phyloP scores from a whole-genome alignment of 257 asterid genomes.

The Sherardia arvensis region DNA sequence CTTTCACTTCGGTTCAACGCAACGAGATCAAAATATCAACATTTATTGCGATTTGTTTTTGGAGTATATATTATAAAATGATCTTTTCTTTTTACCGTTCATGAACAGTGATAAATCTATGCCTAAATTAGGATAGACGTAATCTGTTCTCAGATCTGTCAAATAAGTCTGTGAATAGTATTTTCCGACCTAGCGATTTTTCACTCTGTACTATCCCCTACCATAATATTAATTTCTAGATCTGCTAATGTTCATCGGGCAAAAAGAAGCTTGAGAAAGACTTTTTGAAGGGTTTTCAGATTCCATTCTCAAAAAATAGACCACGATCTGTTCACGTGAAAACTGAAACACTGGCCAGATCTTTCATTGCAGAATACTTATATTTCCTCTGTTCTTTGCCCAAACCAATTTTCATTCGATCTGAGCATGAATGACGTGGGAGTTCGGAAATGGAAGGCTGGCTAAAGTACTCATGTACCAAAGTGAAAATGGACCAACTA shows the following conservation, averaged over 20 bases:
- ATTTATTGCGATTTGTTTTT: too few relatives aligned
- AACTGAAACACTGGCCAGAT: neutral
- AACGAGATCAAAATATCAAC: too few relatives aligned
- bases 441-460: constrained; percentile 1
- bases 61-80: too few relatives aligned
- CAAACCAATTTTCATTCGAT: neutral
- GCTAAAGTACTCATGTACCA: constrained; percentile 3
- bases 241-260: neutral
- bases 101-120: too few relatives aligned
- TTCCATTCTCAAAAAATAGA: neutral
- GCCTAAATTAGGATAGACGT: too few relatives aligned
- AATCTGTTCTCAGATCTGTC: too few relatives aligned
- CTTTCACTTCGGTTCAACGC: too few relatives aligned
- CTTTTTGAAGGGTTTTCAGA: neutral
- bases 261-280: neutral
- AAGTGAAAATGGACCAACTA: constrained; percentile 1
- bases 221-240: too few relatives aligned
- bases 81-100: too few relatives aligned
- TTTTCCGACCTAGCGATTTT: too few relatives aligned
- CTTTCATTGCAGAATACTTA: neutral
- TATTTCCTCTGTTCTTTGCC: neutral
- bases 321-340: constrained; percentile 3
- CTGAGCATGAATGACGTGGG: neutral
- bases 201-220: too few relatives aligned
- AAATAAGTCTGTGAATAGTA: too few relatives aligned